phyloP scores from a whole-genome alignment of 805 yeast genomes.

The Hanseniaspora thailandica region DNA sequence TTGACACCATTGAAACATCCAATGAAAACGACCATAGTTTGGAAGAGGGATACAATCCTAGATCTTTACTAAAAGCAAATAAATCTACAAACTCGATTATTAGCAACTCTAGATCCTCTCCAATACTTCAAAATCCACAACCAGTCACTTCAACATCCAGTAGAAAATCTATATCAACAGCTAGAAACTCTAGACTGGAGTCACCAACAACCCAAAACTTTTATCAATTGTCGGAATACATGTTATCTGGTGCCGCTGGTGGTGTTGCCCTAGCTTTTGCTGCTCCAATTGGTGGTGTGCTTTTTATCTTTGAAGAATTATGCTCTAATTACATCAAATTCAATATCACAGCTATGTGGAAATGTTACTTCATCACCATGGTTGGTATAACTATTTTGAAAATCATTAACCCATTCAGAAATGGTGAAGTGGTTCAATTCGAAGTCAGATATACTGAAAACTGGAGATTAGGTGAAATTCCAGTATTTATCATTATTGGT shows the following conservation, averaged over 20 bases:
- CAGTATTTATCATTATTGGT: constrained; percentile 68
- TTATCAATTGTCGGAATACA: constrained; percentile 28
- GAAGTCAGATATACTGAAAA: constrained; percentile 76
- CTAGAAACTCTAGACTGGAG: constrained; percentile 35
- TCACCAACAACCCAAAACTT: constrained; percentile 25
- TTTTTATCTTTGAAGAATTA: constrained; percentile 87
- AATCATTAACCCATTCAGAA: constrained; percentile 77
- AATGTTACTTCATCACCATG: constrained; percentile 79
- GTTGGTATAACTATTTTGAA: constrained; percentile 76
- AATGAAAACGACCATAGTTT: constrained; percentile 5
- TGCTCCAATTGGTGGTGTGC: constrained; percentile 90
- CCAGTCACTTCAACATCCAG: constrained; percentile 18
- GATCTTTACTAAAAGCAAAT: constrained; percentile 19
- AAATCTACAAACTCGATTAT: constrained; percentile 14
- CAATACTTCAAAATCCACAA: constrained; percentile 20
- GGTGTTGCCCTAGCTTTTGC: constrained; percentile 99
- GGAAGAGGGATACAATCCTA: constrained; percentile 14
- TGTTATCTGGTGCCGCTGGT: constrained; percentile 89
- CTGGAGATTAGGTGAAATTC: constrained; percentile 81
- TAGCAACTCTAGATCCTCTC: constrained; percentile 34
- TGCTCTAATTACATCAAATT: constrained; percentile 35
- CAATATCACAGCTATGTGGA: constrained; percentile 73
- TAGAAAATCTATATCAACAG: constrained; percentile 17
- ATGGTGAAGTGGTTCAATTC: constrained; percentile 87
- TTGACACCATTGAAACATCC: not conserved